Evolutionary conservation across 352 stramenopile genomes (phyloP), one percentile per base, ranked within the genome.

Genomic region (Thalassiosira mediterranea): DNA sequence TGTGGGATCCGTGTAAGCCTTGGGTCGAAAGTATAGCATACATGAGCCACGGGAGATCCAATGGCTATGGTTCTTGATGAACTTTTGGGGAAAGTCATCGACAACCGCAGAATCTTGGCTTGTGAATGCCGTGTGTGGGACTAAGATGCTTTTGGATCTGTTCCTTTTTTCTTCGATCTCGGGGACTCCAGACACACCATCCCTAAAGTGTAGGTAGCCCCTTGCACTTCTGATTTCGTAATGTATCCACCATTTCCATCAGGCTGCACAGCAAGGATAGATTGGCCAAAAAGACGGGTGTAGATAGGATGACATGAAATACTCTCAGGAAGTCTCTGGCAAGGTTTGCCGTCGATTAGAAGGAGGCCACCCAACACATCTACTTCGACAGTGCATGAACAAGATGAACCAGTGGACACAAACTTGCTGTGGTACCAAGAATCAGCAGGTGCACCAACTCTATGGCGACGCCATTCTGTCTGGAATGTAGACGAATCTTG

Each of bases 21-120:
- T 63, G 19, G 54, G 54, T 2, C 54, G 57, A 54, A 56, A 56
- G 52, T 40, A 37, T 15, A 56, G 19, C 42, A 38, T 56, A 10
- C 21, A 47, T 8, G 32, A 52, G 7, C 37, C 57, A 66, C 13
- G 25, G 19, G 42, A 23, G 38, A 56, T 42, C 57, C 57, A 66
- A 53, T 66, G 57, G 25, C 57, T 66, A n/a, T 56, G 52, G 19
- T 56, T 23, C 28, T 51, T n/a, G 57, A 66, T 66, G 1, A 66
- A 56, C 37, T 15, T 37, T 26, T 21, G 34, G 4, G 57, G 57
- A 37, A 66, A 66, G 38, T 66, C 57, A 34, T 56, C 25, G 10
- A 17, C 38, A 23, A 23, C 47, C 15, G 29, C 8, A n/a, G 29
- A 10, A 4, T 17, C 46, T 3, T 3, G 23, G 17, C 10, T 48